These are phyloP conservation scores for Magnusiomyces fungicola DNA, from an alignment of 1,139 yeast genomes.

Conservation along the genomic window DNA sequence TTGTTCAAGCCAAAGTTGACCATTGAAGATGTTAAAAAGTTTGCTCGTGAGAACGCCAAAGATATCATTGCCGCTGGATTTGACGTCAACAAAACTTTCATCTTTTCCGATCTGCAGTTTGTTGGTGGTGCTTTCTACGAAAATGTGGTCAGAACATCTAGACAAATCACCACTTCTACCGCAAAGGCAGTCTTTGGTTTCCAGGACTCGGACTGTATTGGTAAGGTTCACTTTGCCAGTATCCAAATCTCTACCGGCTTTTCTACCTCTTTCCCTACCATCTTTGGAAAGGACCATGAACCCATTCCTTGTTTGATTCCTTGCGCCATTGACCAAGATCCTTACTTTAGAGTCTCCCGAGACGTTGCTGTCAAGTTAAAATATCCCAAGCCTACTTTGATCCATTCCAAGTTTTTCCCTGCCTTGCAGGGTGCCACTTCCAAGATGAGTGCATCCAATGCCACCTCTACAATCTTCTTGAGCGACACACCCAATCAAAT, in stretches of 20 bases:
- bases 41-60: conserved; percentile 68
- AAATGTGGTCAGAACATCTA: conserved; percentile 85
- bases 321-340: conserved; percentile 99
- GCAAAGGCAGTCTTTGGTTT: conserved; percentile 98
- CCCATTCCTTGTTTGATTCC: conserved; percentile 93
- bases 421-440: conserved; percentile 96
- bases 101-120: conserved; percentile 84
- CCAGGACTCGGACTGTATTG: conserved; percentile 90
- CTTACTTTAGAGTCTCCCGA: conserved; percentile 94
- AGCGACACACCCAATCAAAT: conserved; percentile 90
- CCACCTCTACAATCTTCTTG: conserved; percentile 80
- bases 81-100: conserved; percentile 88
- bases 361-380: conserved; percentile 94
- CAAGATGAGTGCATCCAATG: conserved; percentile 94
- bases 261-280: conserved; percentile 92
- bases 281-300: conserved; percentile 72
- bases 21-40: conserved; percentile 78
- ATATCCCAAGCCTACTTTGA: conserved; percentile 82
- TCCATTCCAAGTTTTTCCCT: conserved; percentile 96
- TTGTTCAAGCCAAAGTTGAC: conserved; percentile 85
- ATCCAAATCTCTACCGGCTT: conserved; percentile 94
- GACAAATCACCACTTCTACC: conserved; percentile 93
- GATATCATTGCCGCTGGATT: conserved; percentile 95
- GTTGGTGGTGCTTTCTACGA: conserved; percentile 94
- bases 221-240: conserved; percentile 90